Percentiles rank a stretch among this genome's conserved stretches.
Evolutionary conservation across 345 rosid genomes (phyloP).

Genomic region (Brassica carinata): DNA sequence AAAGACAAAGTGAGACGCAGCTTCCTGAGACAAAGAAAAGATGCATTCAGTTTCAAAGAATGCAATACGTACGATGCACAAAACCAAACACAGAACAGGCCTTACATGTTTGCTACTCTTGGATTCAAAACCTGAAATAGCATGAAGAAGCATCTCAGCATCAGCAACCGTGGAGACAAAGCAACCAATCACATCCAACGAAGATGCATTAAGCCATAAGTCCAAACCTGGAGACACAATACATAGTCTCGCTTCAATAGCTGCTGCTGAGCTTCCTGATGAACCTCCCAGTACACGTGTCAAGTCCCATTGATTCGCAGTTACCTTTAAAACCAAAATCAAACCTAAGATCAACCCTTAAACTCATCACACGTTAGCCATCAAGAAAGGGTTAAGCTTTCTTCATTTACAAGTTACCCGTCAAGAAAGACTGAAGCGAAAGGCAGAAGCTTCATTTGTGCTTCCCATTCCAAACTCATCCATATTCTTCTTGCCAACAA

Average conservation of each 20-base stretch:
- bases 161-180: not conserved
- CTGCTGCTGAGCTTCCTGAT: slow-evolving; percentile 93
- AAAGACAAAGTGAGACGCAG: not conserved
- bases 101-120: not conserved
- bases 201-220: not conserved
- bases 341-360: slow-evolving; percentile 24
- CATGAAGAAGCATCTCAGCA: not conserved
- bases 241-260: slow-evolving; percentile 90
- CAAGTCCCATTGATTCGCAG: slow-evolving; percentile 91
- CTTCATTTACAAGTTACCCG: not conserved
- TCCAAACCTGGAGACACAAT: slow-evolving; percentile 44
- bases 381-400: not conserved
- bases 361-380: not conserved
- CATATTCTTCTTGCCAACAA: not conserved
- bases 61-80: not conserved
- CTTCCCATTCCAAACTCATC: not conserved
- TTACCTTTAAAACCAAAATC: slow-evolving; percentile 59
- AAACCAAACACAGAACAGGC: not conserved
- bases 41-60: not conserved
- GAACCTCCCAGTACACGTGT: slow-evolving; percentile 91
- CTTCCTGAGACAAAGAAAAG: not conserved
- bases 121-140: not conserved
- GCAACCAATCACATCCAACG: not conserved
- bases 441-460: not conserved
- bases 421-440: not conserved